Evolutionary conservation across 768 basidiomycete genomes (phyloP).

Genomic region (Brasilioporus rufonigricans): DNA sequence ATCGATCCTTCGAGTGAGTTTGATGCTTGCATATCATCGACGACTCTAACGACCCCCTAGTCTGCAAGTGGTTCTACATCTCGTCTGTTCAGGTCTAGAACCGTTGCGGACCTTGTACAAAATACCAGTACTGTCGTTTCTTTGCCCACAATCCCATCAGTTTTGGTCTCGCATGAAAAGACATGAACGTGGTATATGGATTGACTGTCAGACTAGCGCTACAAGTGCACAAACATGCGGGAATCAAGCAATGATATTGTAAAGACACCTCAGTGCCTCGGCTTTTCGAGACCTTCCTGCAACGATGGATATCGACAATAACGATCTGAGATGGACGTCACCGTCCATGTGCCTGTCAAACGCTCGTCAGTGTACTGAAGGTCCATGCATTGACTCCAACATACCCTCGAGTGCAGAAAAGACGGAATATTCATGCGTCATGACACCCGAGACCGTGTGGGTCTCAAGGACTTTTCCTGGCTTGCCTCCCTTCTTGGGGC

Average conservation of each 20-base stretch:
- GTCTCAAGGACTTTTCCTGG: conserved; percentile 84
- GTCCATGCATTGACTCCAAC: conserved; percentile 13
- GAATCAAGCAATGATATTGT: conserved; percentile 6
- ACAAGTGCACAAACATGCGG: conserved; percentile 26
- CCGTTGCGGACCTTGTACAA: background rate
- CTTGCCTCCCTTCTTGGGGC: conserved; percentile 63
- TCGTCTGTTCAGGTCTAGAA: conserved; percentile 77
- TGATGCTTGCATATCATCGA: background rate
- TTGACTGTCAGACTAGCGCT: conserved; percentile 19
- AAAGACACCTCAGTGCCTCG: conserved; percentile 18
- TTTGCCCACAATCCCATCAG: background rate
- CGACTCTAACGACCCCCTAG: conserved; percentile 37
- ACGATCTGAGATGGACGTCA: conserved; percentile 86
- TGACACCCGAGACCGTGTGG: conserved; percentile 82
- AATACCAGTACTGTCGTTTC: background rate
- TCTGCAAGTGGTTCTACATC: conserved; percentile 94
- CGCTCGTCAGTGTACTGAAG: conserved; percentile 1
- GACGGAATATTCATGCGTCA: conserved; percentile 78
- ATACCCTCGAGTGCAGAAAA: conserved; percentile 88
- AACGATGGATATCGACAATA: conserved; percentile 86
- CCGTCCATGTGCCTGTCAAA: conserved; percentile 78
- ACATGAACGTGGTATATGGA: background rate
- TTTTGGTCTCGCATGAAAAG: background rate
- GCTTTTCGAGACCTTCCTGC: conserved; percentile 47
- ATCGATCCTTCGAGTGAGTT: conserved; percentile 86